A percentile compares a stretch with the other conserved stretches of the same genome.
Evolutionary conservation across 2,329 filamentous ascomycete genomes (phyloP).

Genomic region (Scedosporium apiospermum): DNA sequence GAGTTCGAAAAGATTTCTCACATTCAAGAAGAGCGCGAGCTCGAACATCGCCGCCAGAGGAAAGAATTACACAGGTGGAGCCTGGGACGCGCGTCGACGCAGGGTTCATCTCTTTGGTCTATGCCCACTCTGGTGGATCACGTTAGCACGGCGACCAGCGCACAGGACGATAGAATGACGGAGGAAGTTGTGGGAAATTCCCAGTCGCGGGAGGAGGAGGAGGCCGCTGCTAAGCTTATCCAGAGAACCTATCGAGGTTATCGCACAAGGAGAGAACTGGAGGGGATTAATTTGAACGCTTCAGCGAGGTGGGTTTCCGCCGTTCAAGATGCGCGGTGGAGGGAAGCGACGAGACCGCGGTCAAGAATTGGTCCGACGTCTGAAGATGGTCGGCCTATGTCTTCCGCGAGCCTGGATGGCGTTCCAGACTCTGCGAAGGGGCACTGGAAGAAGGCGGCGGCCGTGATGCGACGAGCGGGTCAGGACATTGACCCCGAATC

Average conservation of each 20-base stretch:
- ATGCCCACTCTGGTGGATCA: not conserved
- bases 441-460: constrained; percentile 68
- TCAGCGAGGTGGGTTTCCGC: constrained; percentile 63
- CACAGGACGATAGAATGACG: not conserved
- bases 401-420: constrained; percentile 8
- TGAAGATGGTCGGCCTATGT: constrained; percentile 7
- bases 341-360: constrained; percentile 36
- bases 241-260: constrained; percentile 73
- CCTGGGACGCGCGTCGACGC: not conserved
- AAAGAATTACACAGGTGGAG: not conserved
- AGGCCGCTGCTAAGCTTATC: constrained; percentile 45
- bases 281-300: constrained; percentile 60
- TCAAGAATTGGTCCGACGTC: constrained; percentile 16
- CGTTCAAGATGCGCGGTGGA: constrained; percentile 45
- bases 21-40: constrained; percentile 37
- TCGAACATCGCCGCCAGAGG: constrained; percentile 19
- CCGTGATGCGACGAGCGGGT: constrained; percentile 62
- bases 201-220: constrained; percentile 17
- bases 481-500: constrained; percentile 49
- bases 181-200: not conserved
- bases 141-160: not conserved
- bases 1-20: constrained; percentile 38
- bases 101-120: not conserved
- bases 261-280: constrained; percentile 58
- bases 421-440: constrained; percentile 38